Evolutionary conservation across 768 basidiomycete species (phyloP).

Genomic region (Calocera cornea): DNA sequence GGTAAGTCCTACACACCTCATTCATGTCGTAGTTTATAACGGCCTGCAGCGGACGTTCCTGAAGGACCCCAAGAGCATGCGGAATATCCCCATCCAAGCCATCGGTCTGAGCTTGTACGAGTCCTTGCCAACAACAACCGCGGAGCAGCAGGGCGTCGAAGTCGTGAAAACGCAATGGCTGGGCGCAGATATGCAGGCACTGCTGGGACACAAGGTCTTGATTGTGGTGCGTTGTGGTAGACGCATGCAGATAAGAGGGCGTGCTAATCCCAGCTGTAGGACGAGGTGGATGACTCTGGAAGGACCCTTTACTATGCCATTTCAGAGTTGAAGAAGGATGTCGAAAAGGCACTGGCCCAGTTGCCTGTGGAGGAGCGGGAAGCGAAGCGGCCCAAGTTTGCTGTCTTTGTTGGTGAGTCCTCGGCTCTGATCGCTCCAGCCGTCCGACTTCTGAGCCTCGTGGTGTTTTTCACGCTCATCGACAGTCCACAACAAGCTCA

Average conservation of each 20-base stretch:
- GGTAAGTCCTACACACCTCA: conserved; percentile 17
- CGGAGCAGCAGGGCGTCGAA: conserved; percentile 62
- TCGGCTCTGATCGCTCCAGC: neutral
- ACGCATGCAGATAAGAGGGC: neutral
- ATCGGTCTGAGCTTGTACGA: conserved; percentile 96
- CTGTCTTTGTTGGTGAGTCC: conserved; percentile 58
- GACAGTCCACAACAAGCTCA: conserved; percentile 76
- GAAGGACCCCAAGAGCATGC: conserved; percentile 51
- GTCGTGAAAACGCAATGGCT: conserved; percentile 96
- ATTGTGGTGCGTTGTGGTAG: conserved; percentile 50
- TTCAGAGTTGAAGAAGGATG: conserved; percentile 77
- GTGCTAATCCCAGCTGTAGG: conserved; percentile 31
- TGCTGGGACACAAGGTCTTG: conserved; percentile 69
- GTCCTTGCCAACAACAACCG: conserved; percentile 59
- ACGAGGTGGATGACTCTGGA: conserved; percentile 78
- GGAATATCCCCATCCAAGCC: conserved; percentile 83
- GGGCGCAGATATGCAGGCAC: conserved; percentile 53
- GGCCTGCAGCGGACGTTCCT: conserved; percentile 65
- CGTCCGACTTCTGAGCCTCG: neutral
- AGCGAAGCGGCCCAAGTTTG: conserved; percentile 68
- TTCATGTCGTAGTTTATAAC: neutral
- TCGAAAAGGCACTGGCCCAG: conserved; percentile 50
- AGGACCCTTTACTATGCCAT: conserved; percentile 86
- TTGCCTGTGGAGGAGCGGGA: conserved; percentile 63
- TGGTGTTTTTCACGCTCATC: neutral